These are phyloP conservation scores for Camillea tinctor DNA, from an alignment of 2,329 filamentous ascomycete genomes.

Conservation along the genomic window DNA sequence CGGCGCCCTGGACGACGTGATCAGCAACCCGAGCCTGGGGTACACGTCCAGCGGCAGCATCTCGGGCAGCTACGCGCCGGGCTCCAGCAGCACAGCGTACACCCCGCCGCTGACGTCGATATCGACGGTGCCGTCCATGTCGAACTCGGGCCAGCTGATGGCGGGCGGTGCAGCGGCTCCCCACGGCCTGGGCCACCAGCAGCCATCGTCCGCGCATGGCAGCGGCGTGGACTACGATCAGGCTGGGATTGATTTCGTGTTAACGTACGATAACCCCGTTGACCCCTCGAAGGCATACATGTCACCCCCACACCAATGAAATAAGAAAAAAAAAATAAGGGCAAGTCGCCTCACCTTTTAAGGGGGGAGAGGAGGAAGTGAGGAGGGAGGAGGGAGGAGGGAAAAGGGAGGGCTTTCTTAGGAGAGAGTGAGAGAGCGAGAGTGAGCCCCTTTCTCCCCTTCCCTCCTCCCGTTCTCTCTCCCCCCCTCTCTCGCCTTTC, in stretches of 20 bases:
- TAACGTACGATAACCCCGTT: conserved; percentile 70
- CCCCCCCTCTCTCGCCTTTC: too few relatives aligned
- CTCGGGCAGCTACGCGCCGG: conserved; percentile 59
- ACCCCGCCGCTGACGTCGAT: conserved; percentile 48
- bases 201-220: conserved; percentile 35
- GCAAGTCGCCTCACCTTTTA: conserved; percentile 18
- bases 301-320: conserved; percentile 60
- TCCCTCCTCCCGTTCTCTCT: too few relatives aligned
- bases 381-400: too few relatives aligned
- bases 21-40: conserved; percentile 46
- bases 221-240: conserved; percentile 70
- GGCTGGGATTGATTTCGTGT: conserved; percentile 84
- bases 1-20: conserved; percentile 40
- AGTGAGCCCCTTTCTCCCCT: not conserved
- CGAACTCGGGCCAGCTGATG: conserved; percentile 33
- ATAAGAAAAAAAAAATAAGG: too few relatives aligned
- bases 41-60: conserved; percentile 57
- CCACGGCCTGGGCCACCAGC: conserved; percentile 33
- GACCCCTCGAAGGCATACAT: conserved; percentile 62
- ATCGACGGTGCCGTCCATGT: conserved; percentile 42
- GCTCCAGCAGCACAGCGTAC: conserved; percentile 44
- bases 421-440: conserved; percentile 13
- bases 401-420: not conserved
- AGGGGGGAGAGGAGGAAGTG: not conserved
- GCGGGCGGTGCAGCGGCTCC: conserved; percentile 15